Base-by-base conservation (phyloP, 306 rosid species). In the Dryas drummondii region DNA sequence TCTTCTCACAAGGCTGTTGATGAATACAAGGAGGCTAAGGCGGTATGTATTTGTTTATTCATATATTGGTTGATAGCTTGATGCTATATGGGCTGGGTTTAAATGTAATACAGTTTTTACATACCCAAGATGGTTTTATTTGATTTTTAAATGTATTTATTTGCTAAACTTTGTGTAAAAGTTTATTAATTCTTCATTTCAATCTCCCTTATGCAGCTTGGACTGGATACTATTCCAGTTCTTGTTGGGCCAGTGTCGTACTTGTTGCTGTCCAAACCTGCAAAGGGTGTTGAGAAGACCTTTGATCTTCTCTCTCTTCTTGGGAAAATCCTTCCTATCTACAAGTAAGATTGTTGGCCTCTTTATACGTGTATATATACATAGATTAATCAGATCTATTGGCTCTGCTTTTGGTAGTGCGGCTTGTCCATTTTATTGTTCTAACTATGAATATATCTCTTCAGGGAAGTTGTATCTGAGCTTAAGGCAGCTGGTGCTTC, bases 21-120 rank as follows among this genome's bases (percentile, higher is more conserved):
- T 1, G 98, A 93, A 73, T 93, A 89, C 93, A 89, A 93, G 90
- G 98, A 93, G 80, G 98, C 98, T 76, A 93, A 93, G 86, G 93
- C 90, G 83, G 98, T 93, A 88, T 44, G 97, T 83, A 7, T 70
- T 12, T 52, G 6, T 65, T 12, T 64, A 4, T 73, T 59, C 10
- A 52, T 59, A 17, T 59, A 16, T 70, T 70, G 40, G 4, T 5
- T 5, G 44, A 54, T 44, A 6, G 27, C 15, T 16, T 32, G n/a
- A 41, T 41, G 47, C 32, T 2, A 8, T 42, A 63, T 63, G 47
- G 9, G 49, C 47, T 32, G 1, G 37, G 37, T 32, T 32, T 32
- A 32, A 32, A 32, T 32, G 37, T 32, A 32, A 32, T 32, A 32
- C 37, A 32, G 37, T 32, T 32, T 32, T 2, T 32, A 32, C 37